phyloP scores from a whole-genome alignment of 2,329 filamentous ascomycete genomes.

The Furcasterigmium furcatum region DNA sequence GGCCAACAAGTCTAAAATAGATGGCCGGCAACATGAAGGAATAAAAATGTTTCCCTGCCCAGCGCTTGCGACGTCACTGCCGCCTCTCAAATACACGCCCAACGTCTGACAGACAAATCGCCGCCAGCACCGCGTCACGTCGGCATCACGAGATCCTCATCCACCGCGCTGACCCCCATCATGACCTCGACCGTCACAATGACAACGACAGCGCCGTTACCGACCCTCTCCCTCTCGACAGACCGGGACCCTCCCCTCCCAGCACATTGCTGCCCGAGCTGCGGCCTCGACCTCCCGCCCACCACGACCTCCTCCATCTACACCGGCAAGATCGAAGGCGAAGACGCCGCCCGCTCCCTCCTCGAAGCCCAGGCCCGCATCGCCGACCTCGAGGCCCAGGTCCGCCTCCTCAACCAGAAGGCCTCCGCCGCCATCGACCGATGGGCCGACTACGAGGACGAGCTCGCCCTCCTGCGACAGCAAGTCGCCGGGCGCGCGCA shows the following conservation, averaged over 20 bases:
- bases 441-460: constrained; percentile 79
- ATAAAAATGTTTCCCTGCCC: too few species aligned
- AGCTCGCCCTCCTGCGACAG: constrained; percentile 59
- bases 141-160: too few species aligned
- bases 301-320: constrained; percentile 10
- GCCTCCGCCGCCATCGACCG: constrained; percentile 61
- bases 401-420: constrained; percentile 68
- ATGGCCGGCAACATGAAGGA: too few species aligned
- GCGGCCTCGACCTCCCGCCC: constrained; percentile 34
- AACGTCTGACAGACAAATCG: too few species aligned
- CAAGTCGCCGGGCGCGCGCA: constrained; percentile 13
- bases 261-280: constrained; percentile 44
- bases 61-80: too few species aligned
- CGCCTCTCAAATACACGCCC: too few species aligned
- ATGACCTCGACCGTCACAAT: constrained; percentile 13
- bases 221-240: constrained; percentile 13
- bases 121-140: too few species aligned
- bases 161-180: constrained; percentile 4
- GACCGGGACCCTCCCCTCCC: constrained; percentile 10
- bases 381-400: constrained; percentile 67
- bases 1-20: too few species aligned
- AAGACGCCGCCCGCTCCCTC: constrained; percentile 39
- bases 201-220: constrained; percentile 11
- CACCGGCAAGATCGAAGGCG: constrained; percentile 9
- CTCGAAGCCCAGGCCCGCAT: constrained; percentile 57